Percentiles rank a stretch among this genome's conserved stretches.
Evolutionary conservation across 345 rosid species (phyloP).

Genomic region (Excoecaria agallocha): DNA sequence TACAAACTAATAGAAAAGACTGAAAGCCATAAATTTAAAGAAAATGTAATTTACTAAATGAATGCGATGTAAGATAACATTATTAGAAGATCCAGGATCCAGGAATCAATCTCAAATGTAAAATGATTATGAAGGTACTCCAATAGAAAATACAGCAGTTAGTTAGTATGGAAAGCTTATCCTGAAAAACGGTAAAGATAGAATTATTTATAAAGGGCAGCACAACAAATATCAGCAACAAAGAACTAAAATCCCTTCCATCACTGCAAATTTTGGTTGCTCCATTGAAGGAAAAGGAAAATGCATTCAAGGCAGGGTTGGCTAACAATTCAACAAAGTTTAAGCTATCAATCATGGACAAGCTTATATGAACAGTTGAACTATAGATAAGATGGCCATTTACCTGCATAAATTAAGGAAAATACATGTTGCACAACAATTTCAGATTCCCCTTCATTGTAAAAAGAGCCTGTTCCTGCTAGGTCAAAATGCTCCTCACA

Average conservation of each 20-base stretch:
- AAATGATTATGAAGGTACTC: not conserved
- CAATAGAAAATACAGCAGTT: not conserved
- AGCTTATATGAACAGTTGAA: constrained; percentile 2
- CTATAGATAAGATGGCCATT: not conserved
- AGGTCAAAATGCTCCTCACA: constrained; percentile 96
- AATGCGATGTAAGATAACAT: not conserved
- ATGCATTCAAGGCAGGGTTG: not conserved
- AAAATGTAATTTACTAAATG: not conserved
- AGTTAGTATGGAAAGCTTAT: not conserved
- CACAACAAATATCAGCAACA: not conserved
- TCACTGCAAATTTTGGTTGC: not conserved
- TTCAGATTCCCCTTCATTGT: constrained; percentile 97
- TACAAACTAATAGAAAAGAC: not conserved
- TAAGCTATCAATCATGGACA: not conserved
- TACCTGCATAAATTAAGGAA: constrained; percentile 79
- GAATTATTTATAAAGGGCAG: not conserved
- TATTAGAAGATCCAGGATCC: not conserved
- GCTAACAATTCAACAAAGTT: not conserved
- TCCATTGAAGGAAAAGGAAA: not conserved
- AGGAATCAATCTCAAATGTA: not conserved
- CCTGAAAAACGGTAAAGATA: not conserved
- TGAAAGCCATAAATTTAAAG: not conserved
- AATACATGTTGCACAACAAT: constrained; percentile 83
- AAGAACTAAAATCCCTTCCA: too few relatives aligned
- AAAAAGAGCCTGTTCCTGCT: constrained; percentile 95